phyloP scores from a whole-genome alignment of 73 alveolate species.

The Stentor roeselii region DNA sequence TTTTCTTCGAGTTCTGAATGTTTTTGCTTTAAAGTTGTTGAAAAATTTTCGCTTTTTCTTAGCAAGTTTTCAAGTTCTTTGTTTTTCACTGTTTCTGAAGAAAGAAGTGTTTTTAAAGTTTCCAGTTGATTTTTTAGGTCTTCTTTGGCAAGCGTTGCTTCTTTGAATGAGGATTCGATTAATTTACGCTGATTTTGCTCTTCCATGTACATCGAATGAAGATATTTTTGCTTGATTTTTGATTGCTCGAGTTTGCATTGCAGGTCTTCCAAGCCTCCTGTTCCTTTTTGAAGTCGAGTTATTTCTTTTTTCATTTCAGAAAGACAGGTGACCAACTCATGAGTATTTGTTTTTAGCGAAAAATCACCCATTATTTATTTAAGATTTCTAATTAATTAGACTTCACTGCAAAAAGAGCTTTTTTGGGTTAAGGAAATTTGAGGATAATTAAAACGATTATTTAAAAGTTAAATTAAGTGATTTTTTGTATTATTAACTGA shows the following conservation, averaged over 20 bases:
- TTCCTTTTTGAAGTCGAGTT: neutral
- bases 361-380: no score
- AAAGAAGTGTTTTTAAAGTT: no score
- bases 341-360: neutral
- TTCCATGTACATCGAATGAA: neutral
- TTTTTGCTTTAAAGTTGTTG: no score
- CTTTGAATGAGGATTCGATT: neutral
- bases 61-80: neutral
- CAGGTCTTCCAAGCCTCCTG: constrained; percentile 25
- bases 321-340: neutral
- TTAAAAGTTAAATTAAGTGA: no score
- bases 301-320: neutral
- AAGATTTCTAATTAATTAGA: no score
- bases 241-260: neutral
- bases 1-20: neutral
- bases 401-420: no score
- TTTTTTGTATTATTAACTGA: no score
- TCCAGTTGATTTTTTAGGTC: neutral
- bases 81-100: neutral
- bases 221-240: neutral
- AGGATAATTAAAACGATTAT: no score
- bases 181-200: neutral
- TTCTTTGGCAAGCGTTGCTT: neutral
- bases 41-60: no score
- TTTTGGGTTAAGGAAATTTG: no score